Percentiles rank a stretch among this genome's conserved stretches.
These are phyloP conservation scores for Eucalyptus sideroxylon DNA, from an alignment of 345 rosid genomes.

Conservation along the genomic window DNA sequence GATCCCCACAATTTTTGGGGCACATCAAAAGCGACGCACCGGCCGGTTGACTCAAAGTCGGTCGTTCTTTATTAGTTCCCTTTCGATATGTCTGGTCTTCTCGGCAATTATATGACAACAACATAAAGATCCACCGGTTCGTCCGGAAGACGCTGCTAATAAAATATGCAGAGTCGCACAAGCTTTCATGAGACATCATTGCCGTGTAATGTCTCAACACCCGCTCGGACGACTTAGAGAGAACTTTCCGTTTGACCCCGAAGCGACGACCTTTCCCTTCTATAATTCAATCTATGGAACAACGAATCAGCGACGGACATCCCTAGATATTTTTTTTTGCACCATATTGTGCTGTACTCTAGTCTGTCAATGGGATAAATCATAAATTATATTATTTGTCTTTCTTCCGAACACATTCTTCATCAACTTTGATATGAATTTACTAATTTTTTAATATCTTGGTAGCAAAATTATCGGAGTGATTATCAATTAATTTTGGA, in stretches of 20 bases:
- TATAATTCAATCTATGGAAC: neutral
- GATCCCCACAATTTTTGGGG: neutral
- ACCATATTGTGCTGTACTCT: neutral
- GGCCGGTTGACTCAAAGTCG: neutral
- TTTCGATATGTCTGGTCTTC: neutral
- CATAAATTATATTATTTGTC: neutral
- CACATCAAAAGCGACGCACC: neutral
- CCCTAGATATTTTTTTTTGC: neutral
- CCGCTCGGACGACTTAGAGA: neutral
- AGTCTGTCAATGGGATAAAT: neutral
- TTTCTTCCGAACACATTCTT: neutral
- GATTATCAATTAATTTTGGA: neutral
- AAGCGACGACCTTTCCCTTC: neutral
- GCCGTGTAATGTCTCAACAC: neutral
- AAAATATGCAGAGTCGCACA: neutral
- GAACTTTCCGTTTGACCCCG: neutral
- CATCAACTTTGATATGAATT: neutral
- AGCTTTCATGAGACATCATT: neutral
- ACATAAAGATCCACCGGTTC: neutral
- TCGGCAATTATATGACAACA: neutral
- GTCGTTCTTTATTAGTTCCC: neutral
- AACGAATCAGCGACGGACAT: neutral
- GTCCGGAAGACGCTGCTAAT: neutral
- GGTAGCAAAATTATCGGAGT: neutral
- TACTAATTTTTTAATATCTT: neutral